phyloP scores from a whole-genome alignment of 1,284 basidiomycete genomes.

The Leccinum solheimii region DNA sequence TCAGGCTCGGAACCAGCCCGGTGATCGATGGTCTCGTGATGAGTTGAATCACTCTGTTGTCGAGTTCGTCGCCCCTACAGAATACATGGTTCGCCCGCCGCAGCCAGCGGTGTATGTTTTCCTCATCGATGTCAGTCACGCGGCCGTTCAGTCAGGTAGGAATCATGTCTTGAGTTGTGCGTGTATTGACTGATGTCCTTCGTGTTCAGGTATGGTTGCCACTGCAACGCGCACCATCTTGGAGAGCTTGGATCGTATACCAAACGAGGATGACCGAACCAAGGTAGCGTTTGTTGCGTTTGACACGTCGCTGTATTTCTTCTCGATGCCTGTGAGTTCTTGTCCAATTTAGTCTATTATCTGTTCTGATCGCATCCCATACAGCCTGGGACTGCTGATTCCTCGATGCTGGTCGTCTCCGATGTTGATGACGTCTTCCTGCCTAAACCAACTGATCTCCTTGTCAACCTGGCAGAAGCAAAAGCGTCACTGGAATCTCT shows the following conservation, averaged over 20 bases:
- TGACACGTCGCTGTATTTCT: conserved; percentile 94
- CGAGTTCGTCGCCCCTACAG: conserved; percentile 97
- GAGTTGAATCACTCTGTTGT: conserved; percentile 94
- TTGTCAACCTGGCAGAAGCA: conserved; percentile 73
- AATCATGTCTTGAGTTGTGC: not conserved
- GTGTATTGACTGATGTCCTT: conserved; percentile 1
- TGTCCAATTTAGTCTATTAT: not conserved
- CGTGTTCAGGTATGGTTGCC: conserved; percentile 85
- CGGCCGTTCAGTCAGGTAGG: conserved; percentile 83
- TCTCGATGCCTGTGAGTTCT: conserved; percentile 75
- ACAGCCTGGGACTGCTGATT: conserved; percentile 80
- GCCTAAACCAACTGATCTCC: conserved; percentile 91
- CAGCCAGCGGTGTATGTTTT: conserved; percentile 98
- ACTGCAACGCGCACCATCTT: conserved; percentile 95
- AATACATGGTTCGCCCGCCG: conserved; percentile 99
- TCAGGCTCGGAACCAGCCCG: conserved; percentile 89
- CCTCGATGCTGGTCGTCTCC: conserved; percentile 95
- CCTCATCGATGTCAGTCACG: conserved; percentile 94
- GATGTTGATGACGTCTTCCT: conserved; percentile 98
- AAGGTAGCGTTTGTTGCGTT: conserved; percentile 94
- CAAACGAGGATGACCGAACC: conserved; percentile 91
- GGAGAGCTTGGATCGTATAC: conserved; percentile 93
- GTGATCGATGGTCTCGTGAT: conserved; percentile 91
- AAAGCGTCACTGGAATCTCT: conserved; percentile 82
- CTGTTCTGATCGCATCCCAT: conserved; percentile 1